A percentile compares a stretch with the other conserved stretches of the same genome.
These are phyloP conservation scores for Ploettnerulaceae sp. DNA, from an alignment of 2,329 filamentous ascomycete species.

Conservation along the genomic window DNA sequence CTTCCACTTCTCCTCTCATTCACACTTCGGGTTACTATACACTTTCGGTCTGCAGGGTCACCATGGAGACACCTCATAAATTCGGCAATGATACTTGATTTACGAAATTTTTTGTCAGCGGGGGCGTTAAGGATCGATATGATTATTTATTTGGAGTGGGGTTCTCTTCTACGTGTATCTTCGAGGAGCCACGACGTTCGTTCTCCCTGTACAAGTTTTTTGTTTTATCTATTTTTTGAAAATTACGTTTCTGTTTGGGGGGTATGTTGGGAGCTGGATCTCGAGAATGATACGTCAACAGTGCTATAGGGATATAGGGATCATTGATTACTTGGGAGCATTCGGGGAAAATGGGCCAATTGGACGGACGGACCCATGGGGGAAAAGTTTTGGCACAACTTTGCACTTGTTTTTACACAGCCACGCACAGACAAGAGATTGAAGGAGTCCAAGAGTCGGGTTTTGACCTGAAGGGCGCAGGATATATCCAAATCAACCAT, in stretches of 20 bases:
- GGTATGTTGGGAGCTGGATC: conserved; percentile 17
- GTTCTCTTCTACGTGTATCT: not conserved
- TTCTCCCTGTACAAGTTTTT: conserved; percentile 14
- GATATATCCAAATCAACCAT: conserved; percentile 16
- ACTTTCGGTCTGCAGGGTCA: not conserved
- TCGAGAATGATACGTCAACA: conserved; percentile 8
- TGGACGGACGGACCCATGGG: not conserved
- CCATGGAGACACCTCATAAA: conserved; percentile 2
- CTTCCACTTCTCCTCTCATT: not conserved
- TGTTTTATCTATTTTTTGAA: too few species aligned
- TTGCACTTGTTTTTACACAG: conserved; percentile 7
- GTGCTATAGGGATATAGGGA: conserved; percentile 6
- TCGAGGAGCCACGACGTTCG: conserved; percentile 1
- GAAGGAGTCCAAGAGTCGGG: conserved; percentile 4
- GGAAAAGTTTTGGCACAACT: conserved; percentile 7
- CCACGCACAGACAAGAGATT: conserved; percentile 1
- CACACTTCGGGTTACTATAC: conserved; percentile 4
- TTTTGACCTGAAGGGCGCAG: conserved; percentile 8
- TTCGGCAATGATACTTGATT: conserved; percentile 11
- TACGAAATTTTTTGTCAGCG: conserved; percentile 13
- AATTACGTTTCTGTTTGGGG: conserved; percentile 5
- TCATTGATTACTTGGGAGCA: conserved; percentile 11
- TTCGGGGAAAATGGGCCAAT: too few species aligned
- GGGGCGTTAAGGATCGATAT: conserved; percentile 16
- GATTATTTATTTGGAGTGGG: not conserved